A percentile compares a stretch with the other conserved stretches of the same genome.
These are phyloP conservation scores for Sporothrix variecibatus DNA, from an alignment of 2,329 filamentous ascomycete species.

Conservation along the genomic window DNA sequence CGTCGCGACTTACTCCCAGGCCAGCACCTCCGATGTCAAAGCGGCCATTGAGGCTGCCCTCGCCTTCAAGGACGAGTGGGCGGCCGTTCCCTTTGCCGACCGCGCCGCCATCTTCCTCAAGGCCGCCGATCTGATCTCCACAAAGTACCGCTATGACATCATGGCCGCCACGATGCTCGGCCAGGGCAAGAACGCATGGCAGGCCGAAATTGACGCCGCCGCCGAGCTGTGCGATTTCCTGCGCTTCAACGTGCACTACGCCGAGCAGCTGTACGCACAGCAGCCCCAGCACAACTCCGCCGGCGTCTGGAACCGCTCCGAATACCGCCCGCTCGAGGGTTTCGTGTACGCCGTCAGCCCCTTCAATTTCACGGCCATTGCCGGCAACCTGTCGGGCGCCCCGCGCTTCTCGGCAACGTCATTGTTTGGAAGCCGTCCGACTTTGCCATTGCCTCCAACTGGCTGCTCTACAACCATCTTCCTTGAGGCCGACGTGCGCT, in stretches of 20 bases:
- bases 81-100: conserved; percentile 82
- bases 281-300: conserved; percentile 82
- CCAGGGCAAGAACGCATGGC: conserved; percentile 98
- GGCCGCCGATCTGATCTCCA: conserved; percentile 85
- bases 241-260: conserved; percentile 91
- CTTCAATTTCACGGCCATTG: conserved; percentile 98
- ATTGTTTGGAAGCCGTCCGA: conserved; percentile 97
- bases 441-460: conserved; percentile 84
- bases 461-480: conserved; percentile 86
- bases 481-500: conserved; percentile 86
- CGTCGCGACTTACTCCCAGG: conserved; percentile 83
- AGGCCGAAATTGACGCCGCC: conserved; percentile 96
- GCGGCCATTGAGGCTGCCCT: conserved; percentile 82
- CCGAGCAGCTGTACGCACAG: conserved; percentile 83
- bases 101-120: conserved; percentile 93
- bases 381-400: conserved; percentile 78
- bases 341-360: conserved; percentile 94
- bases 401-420: conserved; percentile 89
- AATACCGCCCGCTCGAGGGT: conserved; percentile 87
- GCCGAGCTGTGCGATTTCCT: conserved; percentile 92
- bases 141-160: conserved; percentile 94
- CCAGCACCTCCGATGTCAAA: conserved; percentile 72
- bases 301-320: conserved; percentile 88
- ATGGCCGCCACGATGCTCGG: conserved; percentile 96
- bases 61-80: conserved; percentile 84